Conservation (phyloP, 495 filamentous ascomycete genomes). For the Neurospora terricola region DNA sequence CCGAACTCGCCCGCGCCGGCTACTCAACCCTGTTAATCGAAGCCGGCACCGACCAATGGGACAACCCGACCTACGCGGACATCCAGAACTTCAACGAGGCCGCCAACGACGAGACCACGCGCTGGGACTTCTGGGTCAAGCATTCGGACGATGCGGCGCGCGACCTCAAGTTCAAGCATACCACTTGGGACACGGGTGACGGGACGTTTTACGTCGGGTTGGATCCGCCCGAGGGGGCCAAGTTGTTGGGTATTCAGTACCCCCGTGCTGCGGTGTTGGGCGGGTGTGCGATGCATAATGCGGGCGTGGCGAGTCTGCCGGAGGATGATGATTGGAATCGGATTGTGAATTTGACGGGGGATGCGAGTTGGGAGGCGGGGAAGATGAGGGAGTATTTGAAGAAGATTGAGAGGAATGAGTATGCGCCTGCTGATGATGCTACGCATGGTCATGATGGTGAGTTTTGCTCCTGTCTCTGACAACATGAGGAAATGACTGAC, state of each 20-base stretch:
- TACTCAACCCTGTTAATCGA: slow-evolving; percentile 53
- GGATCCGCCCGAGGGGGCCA: slow-evolving; percentile 32
- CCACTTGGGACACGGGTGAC: slow-evolving; percentile 33
- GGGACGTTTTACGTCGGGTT: slow-evolving; percentile 39
- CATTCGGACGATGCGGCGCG: slow-evolving; percentile 36
- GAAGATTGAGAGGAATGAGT: slow-evolving; percentile 36
- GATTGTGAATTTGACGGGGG: slow-evolving; percentile 35
- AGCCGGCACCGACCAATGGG: slow-evolving; percentile 51
- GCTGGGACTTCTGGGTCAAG: slow-evolving; percentile 44
- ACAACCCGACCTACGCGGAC: slow-evolving; percentile 34
- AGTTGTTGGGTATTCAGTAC: slow-evolving; percentile 37
- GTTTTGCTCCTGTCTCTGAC: not conserved
- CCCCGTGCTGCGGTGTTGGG: slow-evolving; percentile 38
- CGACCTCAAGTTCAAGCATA: slow-evolving; percentile 33
- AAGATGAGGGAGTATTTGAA: slow-evolving; percentile 38
- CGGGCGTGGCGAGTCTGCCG: slow-evolving; percentile 30
- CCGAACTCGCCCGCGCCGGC: slow-evolving; percentile 49
- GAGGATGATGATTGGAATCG: slow-evolving; percentile 37
- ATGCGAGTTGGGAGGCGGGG: slow-evolving; percentile 31
- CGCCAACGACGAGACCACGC: slow-evolving; percentile 35
- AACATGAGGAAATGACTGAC: not conserved
- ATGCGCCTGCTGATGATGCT: slow-evolving; percentile 24
- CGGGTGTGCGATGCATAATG: slow-evolving; percentile 43
- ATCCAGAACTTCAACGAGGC: slow-evolving; percentile 32
- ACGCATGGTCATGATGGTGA: slow-evolving; percentile 33